These are phyloP conservation scores for Trypanosoma scelopori DNA, from an alignment of 208 protist species.

Conservation along the genomic window DNA sequence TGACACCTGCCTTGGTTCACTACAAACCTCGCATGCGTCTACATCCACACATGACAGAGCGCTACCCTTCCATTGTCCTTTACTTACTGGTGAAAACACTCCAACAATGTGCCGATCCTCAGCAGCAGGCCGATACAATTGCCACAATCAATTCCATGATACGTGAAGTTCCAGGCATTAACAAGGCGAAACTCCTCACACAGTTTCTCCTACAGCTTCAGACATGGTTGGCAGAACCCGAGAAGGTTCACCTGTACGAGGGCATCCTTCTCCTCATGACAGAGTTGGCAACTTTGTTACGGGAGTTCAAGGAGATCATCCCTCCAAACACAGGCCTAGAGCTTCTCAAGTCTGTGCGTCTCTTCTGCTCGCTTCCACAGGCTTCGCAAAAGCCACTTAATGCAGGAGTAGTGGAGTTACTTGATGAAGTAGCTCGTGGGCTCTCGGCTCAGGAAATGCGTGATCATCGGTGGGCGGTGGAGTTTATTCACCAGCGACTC, in stretches of 20 bases:
- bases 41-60: conserved; percentile 65
- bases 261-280: conserved; percentile 73
- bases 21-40: conserved; percentile 76
- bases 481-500: conserved; percentile 90
- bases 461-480: conserved; percentile 86
- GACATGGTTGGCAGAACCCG: conserved; percentile 70
- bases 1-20: conserved; percentile 72
- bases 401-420: conserved; percentile 80
- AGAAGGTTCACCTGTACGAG: conserved; percentile 74
- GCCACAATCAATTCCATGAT: conserved; percentile 62
- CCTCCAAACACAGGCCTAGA: conserved; percentile 56
- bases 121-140: conserved; percentile 74
- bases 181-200: conserved; percentile 69
- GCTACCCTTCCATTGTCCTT: conserved; percentile 77
- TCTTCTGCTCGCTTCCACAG: conserved; percentile 80
- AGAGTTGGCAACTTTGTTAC: conserved; percentile 78
- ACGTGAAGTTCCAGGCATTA: conserved; percentile 62
- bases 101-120: conserved; percentile 74
- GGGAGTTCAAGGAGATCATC: conserved; percentile 71
- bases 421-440: conserved; percentile 74
- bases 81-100: conserved; percentile 85
- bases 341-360: conserved; percentile 69
- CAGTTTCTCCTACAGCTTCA: conserved; percentile 84
- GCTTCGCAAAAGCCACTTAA: conserved; percentile 83
- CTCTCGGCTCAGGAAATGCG: conserved; percentile 85